These are phyloP conservation scores for Kwoniella dejecticola DNA, from an alignment of 768 basidiomycete genomes.

Conservation along the genomic window DNA sequence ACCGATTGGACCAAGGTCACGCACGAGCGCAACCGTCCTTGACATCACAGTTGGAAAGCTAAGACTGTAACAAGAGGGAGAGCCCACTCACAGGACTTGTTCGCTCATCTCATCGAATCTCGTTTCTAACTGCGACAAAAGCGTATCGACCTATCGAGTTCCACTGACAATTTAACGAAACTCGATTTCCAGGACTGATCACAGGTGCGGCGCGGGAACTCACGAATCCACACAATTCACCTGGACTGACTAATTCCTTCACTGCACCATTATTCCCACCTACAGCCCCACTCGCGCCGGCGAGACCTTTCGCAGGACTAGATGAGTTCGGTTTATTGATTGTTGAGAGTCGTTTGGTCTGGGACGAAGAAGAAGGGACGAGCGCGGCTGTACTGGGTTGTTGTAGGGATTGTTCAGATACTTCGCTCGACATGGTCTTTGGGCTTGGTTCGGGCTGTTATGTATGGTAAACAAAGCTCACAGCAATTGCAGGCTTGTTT, in stretches of 20 bases:
- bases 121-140: constrained; percentile 81
- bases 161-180: not conserved
- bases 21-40: too few species aligned
- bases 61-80: not conserved
- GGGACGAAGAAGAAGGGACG: constrained; percentile 18
- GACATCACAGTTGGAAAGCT: too few species aligned
- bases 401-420: not conserved
- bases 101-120: constrained; percentile 92
- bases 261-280: constrained; percentile 10
- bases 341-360: constrained; percentile 39
- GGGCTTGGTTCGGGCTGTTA: too few species aligned
- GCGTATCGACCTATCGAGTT: constrained; percentile 71
- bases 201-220: constrained; percentile 58
- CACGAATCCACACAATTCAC: constrained; percentile 92
- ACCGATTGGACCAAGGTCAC: too few species aligned
- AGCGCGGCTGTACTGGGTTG: constrained; percentile 29
- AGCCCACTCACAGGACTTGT: constrained; percentile 65
- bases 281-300: not conserved
- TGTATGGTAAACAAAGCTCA: too few species aligned
- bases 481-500: too few species aligned
- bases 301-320: not conserved
- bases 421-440: too few species aligned
- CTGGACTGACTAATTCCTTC: constrained; percentile 67
- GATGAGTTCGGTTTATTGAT: constrained; percentile 24
- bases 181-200: too few species aligned